Evolutionary conservation across 768 basidiomycete genomes (phyloP).

Genomic region (Punctularia strigosozonata): DNA sequence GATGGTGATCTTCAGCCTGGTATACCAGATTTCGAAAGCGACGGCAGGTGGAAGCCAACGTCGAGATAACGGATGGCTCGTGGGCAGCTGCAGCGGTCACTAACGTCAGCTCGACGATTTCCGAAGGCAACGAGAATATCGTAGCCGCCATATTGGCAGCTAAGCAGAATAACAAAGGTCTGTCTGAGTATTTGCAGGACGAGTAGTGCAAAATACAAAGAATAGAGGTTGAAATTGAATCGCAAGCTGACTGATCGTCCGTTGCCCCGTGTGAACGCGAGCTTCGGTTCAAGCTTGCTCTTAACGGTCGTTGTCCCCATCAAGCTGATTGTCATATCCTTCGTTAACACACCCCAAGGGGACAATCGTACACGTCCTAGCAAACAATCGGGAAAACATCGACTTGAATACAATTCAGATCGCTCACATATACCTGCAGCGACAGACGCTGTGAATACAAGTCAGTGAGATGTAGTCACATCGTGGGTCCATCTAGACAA

Average conservation of each 20-base stretch:
- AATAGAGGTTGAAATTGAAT: background rate
- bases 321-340: background rate
- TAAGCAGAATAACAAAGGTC: too few relatives aligned
- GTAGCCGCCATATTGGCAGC: too few relatives aligned
- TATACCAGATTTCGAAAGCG: constrained; percentile 25
- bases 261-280: background rate
- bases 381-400: too few relatives aligned
- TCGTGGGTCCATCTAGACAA: too few relatives aligned
- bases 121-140: constrained; percentile 23
- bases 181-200: too few relatives aligned
- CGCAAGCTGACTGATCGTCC: background rate
- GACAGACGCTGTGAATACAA: too few relatives aligned
- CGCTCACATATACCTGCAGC: too few relatives aligned
- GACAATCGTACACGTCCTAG: too few relatives aligned
- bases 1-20: constrained; percentile 19
- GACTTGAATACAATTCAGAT: too few relatives aligned
- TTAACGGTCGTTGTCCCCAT: background rate
- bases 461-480: too few relatives aligned
- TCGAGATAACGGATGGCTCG: constrained; percentile 21
- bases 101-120: constrained; percentile 29
- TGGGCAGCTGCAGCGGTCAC: constrained; percentile 11
- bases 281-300: background rate
- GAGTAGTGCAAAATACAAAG: background rate
- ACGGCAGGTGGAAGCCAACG: constrained; percentile 24
- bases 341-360: too few relatives aligned